Evolutionary conservation across 2,329 filamentous ascomycete genomes (phyloP).

Genomic region (Simplicillium sp.): DNA sequence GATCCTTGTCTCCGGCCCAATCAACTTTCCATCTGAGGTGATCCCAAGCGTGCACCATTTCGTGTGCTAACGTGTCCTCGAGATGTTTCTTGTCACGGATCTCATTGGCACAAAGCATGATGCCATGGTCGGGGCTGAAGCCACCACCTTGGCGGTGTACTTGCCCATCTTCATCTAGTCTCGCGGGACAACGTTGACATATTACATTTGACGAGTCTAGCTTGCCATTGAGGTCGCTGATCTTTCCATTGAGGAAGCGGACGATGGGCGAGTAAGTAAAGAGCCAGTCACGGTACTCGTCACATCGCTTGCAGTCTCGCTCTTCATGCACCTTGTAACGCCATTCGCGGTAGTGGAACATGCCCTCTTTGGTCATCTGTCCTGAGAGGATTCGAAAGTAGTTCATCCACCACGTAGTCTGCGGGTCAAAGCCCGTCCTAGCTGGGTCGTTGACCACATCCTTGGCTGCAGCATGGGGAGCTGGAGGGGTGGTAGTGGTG

Average conservation of each 20-base stretch:
- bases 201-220: slow-evolving; percentile 68
- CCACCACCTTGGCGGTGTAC: slow-evolving; percentile 65
- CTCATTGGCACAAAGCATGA: slow-evolving; percentile 88
- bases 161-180: slow-evolving; percentile 45
- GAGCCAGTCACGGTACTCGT: slow-evolving; percentile 73
- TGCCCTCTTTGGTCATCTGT: slow-evolving; percentile 57
- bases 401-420: slow-evolving; percentile 63
- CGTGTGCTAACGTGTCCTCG: slow-evolving; percentile 90
- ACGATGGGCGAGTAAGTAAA: slow-evolving; percentile 79
- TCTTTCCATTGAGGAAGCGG: slow-evolving; percentile 76
- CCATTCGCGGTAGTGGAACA: slow-evolving; percentile 67
- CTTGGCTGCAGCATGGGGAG: slow-evolving; percentile 9
- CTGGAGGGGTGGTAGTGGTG: slow-evolving; percentile 4
- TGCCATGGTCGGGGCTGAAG: slow-evolving; percentile 79
- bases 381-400: slow-evolving; percentile 77
- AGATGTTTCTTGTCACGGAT: slow-evolving; percentile 70
- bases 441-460: slow-evolving; percentile 48
- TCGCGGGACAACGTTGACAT: slow-evolving; percentile 66
- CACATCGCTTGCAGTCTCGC: slow-evolving; percentile 71
- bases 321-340: slow-evolving; percentile 68
- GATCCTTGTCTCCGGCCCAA: slow-evolving; percentile 56
- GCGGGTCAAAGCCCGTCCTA: slow-evolving; percentile 54
- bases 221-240: slow-evolving; percentile 67
- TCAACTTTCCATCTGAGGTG: slow-evolving; percentile 87
- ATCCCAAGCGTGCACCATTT: slow-evolving; percentile 98